A percentile compares a stretch with the other conserved stretches of the same genome.
These are phyloP conservation scores for Chlamydomonas asymmetrica DNA, from an alignment of 139 green algal species.

Conservation along the genomic window DNA sequence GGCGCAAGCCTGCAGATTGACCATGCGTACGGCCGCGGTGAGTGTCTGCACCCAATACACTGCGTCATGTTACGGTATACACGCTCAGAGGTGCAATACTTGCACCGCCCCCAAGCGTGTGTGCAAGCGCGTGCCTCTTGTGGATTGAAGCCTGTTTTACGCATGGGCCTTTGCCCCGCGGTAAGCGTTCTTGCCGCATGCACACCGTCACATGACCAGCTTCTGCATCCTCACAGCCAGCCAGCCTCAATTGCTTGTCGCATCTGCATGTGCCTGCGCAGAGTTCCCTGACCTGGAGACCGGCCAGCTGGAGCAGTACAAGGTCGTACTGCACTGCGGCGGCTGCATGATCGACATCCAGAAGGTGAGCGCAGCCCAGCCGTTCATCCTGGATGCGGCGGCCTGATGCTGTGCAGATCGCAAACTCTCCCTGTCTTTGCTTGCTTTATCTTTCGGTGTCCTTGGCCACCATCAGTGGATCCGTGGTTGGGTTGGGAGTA, in stretches of 20 bases:
- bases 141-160: too few relatives aligned
- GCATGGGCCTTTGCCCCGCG: too few relatives aligned
- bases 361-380: constrained; percentile 47
- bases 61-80: too few relatives aligned
- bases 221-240: background rate
- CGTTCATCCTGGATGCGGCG: background rate
- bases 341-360: constrained; percentile 66
- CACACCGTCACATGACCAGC: background rate
- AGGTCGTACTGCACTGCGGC: constrained; percentile 58
- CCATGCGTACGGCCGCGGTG: constrained; percentile 57
- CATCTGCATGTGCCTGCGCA: background rate
- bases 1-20: constrained; percentile 40
- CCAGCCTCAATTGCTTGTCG: background rate
- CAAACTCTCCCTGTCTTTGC: background rate
- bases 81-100: too few relatives aligned
- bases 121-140: too few relatives aligned
- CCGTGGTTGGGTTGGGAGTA: too few relatives aligned
- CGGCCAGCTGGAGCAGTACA: constrained; percentile 28
- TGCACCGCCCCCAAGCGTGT: too few relatives aligned
- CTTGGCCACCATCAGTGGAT: too few relatives aligned
- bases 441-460: constrained; percentile 1
- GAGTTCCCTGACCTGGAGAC: constrained; percentile 39
- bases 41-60: too few relatives aligned
- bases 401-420: background rate
- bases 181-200: too few relatives aligned